Conservation (phyloP, 441 rosid species). For the Pelargonium cotyledonis region DNA sequence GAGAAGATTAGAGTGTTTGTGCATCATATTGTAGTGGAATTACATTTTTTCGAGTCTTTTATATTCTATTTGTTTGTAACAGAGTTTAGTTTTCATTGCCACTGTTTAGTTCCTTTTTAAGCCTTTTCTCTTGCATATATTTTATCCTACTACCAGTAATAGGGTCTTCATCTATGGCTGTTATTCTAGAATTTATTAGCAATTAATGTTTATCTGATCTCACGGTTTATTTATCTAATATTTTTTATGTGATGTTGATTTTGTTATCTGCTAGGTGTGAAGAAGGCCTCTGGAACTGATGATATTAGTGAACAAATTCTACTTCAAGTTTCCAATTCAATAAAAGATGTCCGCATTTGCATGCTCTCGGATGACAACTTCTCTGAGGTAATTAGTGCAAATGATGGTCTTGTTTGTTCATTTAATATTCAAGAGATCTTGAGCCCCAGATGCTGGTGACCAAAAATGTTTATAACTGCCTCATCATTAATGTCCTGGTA, state of each 20-base stretch:
- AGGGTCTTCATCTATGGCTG: not conserved
- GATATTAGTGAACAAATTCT: constrained; percentile 28
- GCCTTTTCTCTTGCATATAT: not conserved
- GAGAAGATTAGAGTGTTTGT: too few species aligned
- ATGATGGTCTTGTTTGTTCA: not conserved
- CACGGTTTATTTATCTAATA: constrained; percentile 10
- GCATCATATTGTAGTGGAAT: too few species aligned
- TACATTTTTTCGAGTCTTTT: too few species aligned
- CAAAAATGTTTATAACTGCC: constrained; percentile 2
- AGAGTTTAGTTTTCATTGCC: too few species aligned
- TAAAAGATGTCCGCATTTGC: constrained; percentile 42
- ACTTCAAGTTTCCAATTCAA: constrained; percentile 44
- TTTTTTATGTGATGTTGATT: constrained; percentile 6
- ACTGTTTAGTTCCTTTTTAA: too few species aligned
- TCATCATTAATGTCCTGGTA: not conserved
- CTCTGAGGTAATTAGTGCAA: constrained; percentile 40
- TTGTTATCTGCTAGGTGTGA: constrained; percentile 39
- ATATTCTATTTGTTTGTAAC: too few species aligned
- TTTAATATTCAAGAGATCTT: not conserved
- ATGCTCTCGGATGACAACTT: constrained; percentile 58
- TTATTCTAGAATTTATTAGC: not conserved
- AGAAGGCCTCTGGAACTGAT: constrained; percentile 34
- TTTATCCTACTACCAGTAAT: not conserved
- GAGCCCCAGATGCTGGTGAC: not conserved
- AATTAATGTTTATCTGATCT: constrained; percentile 1